Base-by-base conservation (phyloP, 192 early-diverging fungal genomes). In the Chytriomyces sp. region DNA sequence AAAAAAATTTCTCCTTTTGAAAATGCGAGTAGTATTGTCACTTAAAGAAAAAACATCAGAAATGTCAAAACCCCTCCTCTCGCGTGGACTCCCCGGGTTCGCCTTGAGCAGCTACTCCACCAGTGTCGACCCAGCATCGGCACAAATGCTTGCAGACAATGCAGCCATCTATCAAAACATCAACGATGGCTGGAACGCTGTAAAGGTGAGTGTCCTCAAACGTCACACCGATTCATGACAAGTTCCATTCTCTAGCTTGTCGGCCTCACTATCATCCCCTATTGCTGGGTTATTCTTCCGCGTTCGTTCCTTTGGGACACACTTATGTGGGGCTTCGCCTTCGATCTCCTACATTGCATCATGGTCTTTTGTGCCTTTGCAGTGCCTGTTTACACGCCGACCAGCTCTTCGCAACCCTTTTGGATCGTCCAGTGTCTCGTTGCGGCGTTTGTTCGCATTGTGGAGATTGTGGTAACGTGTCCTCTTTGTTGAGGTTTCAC, bases 201-300 rank as follows among this genome's bases (percentile, higher is more conserved):
- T 49, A 0, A 49, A 49, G 44, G 44, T 49, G 44, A 49, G 44
- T 49, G 14, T 49, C 22, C 44, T 12, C 44, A 49, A 22, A 12
- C 44, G 14, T 12, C 44, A 22, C 12, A 49, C 44, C 22, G 44
- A 49, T 49, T 22, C 44, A n/a, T n/a, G n/a, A n/a, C n/a, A n/a
- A n/a, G n/a, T n/a, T n/a, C n/a, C n/a, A n/a, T n/a, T n/a, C n/a
- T n/a, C n/a, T 28, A 58, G 56, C 12, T 58, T 58, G 31, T 58
- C 1, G 65, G 65, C 39, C 22, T 68, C 25, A 68, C 65, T 7
- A 33, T 49, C 8, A 68, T 68, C 32, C 65, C 65, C 1, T 68
- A 68, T 30, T 68, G 65, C 53, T 68, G 52, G 57, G 1, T 59
- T 22, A 59, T 68, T 33, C 52, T 68, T 19, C 65, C 65, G 19